Conservation (phyloP, 441 rosid genomes). For the Arabidopsis hybrid region DNA sequence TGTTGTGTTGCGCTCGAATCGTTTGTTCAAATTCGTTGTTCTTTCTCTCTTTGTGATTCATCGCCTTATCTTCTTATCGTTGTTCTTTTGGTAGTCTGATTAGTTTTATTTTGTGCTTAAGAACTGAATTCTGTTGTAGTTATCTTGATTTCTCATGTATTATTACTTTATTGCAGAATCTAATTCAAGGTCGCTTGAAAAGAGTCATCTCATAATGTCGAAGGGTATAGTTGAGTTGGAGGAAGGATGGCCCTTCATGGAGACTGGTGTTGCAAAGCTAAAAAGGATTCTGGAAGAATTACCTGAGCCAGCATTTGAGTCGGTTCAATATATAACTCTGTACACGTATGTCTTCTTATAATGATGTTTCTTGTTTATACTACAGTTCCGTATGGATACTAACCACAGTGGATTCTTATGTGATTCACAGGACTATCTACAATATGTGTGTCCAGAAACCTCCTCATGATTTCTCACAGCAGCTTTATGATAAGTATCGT, state of each 20-base stretch:
- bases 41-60: background rate
- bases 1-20: background rate
- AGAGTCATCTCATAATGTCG: conserved; percentile 45
- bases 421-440: conserved; percentile 70
- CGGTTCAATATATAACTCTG: conserved; percentile 72
- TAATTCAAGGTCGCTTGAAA: conserved; percentile 10
- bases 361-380: conserved; percentile 9
- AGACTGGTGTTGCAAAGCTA: conserved; percentile 69
- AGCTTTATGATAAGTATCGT: conserved; percentile 77
- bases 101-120: background rate
- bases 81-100: background rate
- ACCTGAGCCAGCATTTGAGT: conserved; percentile 55
- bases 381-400: background rate
- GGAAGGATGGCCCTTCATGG: conserved; percentile 82
- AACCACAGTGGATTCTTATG: background rate
- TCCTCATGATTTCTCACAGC: conserved; percentile 78
- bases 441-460: conserved; percentile 90
- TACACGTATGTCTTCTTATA: conserved; percentile 61
- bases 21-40: background rate
- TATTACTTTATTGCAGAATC: background rate
- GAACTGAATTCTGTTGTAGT: background rate
- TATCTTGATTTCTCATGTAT: background rate
- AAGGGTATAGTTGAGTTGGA: conserved; percentile 57
- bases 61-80: background rate
- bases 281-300: conserved; percentile 72